Evolutionary conservation across 441 rosid species (phyloP).

Genomic region (Jatropha podagrica): DNA sequence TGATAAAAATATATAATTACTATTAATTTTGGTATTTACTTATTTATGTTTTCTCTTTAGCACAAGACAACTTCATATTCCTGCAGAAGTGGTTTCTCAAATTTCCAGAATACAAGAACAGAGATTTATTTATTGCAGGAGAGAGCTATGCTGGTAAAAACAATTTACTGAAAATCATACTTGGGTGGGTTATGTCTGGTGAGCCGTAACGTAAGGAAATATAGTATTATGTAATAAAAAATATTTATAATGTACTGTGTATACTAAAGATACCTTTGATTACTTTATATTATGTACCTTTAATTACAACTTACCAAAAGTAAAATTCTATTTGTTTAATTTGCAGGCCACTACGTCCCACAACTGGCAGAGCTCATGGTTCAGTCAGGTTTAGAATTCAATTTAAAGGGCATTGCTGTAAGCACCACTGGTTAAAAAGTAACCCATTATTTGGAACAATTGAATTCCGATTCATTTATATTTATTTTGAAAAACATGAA

Average conservation of each 20-base stretch:
- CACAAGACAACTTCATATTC: slow-evolving; percentile 44
- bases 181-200: too few relatives aligned
- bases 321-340: background rate
- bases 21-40: too few relatives aligned
- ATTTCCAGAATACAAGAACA: slow-evolving; percentile 38
- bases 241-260: background rate
- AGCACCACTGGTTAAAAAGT: slow-evolving; percentile 17
- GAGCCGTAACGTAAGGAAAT: too few relatives aligned
- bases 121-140: slow-evolving; percentile 44
- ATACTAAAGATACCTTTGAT: too few relatives aligned
- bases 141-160: slow-evolving; percentile 51
- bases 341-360: slow-evolving; percentile 52
- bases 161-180: too few relatives aligned
- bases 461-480: too few relatives aligned
- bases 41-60: slow-evolving; percentile 12
- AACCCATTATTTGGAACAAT: background rate
- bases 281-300: too few relatives aligned
- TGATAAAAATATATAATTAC: too few relatives aligned
- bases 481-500: too few relatives aligned
- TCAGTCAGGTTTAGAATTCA: slow-evolving; percentile 31
- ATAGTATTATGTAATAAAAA: too few relatives aligned
- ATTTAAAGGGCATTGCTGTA: slow-evolving; percentile 48
- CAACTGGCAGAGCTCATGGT: slow-evolving; percentile 45
- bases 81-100: slow-evolving; percentile 34
- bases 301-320: background rate